Base-by-base conservation (phyloP, 176 grass and related monocot species). In the Avena insularis region DNA sequence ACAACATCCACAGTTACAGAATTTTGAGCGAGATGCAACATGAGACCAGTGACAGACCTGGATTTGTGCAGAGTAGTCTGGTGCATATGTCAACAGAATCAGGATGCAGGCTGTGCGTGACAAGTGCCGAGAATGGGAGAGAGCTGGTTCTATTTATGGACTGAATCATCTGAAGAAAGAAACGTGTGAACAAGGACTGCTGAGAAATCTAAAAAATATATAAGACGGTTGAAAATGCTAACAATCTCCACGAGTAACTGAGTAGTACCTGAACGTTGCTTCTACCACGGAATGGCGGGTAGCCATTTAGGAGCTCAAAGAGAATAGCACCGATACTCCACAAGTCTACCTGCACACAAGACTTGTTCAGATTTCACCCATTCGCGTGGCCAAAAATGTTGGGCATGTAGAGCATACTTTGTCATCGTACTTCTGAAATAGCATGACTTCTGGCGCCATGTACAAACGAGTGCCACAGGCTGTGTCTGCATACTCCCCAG, bases 401-500 rank as follows among this genome's bases (percentile, higher is more conserved):
- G 6, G 14, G 29, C 13, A 50, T 16, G 43, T 5, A 79, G 17
- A 43, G n/a, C 20, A 9, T 69, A 90, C 93, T 79, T 88, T 92
- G 4, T 77, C 75, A 54, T 92, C 67, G 53, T 92, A 95, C 80
- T 92, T 90, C 38, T 95, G 85, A 75, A 92, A 94, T 2, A 92
- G 67, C 93, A 94, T 90, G 1, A 92, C 88, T 88, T 94, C 93
- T n/a, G 93, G 93, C 72, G 93, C 93, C 90, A 94, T 94, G 85
- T 94, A 94, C 51, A 88, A 78, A 60, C 88, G 51, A 14, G 90
- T 85, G 62, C 90, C 93, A 13, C 93, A 95, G 59, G 78, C 75
- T 17, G 77, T 86, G 5, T 92, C 82, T 6, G 79, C 53, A 7
- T 82, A 90, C 60, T 95, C 86, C 35, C 82, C 93, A 1, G 93